Conservation (phyloP, 78 protist genomes). For the Polysphondylium violaceum region DNA sequence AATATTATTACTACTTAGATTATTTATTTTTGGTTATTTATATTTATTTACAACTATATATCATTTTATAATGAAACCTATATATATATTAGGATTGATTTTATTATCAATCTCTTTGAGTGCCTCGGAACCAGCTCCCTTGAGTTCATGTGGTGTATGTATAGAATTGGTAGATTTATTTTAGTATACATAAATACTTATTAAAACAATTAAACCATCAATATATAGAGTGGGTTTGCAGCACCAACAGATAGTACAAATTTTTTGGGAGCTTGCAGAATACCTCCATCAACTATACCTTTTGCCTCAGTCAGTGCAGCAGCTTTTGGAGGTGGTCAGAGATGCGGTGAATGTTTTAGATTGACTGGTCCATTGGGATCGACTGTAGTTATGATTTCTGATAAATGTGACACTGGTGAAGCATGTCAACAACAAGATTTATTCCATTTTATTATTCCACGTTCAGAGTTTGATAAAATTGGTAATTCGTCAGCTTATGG, state of each 20-base stretch:
- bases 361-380: slow-evolving; percentile 34
- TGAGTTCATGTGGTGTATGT: slow-evolving; percentile 41
- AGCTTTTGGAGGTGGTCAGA: not conserved
- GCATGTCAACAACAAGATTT: slow-evolving; percentile 39
- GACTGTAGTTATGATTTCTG: slow-evolving; percentile 32
- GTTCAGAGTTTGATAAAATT: slow-evolving; percentile 26
- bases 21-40: too few relatives aligned
- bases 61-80: too few relatives aligned
- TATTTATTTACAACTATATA: too few relatives aligned
- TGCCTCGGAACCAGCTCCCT: too few relatives aligned
- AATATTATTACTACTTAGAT: too few relatives aligned
- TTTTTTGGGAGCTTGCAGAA: slow-evolving; percentile 27
- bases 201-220: too few relatives aligned
- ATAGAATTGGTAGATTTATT: too few relatives aligned
- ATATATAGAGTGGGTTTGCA: too few relatives aligned
- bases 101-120: too few relatives aligned
- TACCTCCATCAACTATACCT: slow-evolving; percentile 7
- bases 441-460: slow-evolving; percentile 15
- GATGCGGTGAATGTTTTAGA: slow-evolving; percentile 39
- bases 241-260: slow-evolving; percentile 36
- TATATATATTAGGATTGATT: too few relatives aligned
- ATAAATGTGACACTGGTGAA: slow-evolving; percentile 47
- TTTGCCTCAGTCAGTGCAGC: slow-evolving; percentile 19
- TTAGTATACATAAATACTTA: too few relatives aligned
- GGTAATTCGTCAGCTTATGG: not conserved